Evolutionary conservation across 768 basidiomycete genomes (phyloP), one percentile per base, ranked within the genome.

Genomic region (Lepiota brunneoincarnata): DNA sequence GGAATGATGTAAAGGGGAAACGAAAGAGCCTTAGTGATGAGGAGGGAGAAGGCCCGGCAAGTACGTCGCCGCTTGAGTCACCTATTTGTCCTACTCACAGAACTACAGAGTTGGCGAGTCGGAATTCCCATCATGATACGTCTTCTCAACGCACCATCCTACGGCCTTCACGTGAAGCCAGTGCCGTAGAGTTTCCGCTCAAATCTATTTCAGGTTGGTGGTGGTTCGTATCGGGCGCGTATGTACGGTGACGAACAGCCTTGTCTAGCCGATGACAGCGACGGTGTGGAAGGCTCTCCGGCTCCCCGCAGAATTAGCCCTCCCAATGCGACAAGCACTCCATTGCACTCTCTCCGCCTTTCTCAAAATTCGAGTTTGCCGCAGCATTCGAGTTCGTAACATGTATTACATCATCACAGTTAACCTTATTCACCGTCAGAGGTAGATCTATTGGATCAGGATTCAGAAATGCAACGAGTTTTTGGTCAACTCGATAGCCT

Each of bases 391-490:
- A 84, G 87, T 86, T 62, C 58, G 76, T 67, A 47, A 11, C 21
- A 17, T 14, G 28, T 38, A 28, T 21, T 10, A 9, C 31, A 9
- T 31, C 31, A 31, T 4, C 31, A 31, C 6, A 10, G 7, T 10
- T 34, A 17, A 6, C 47, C 39, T 39, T 21, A 46, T 55, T 59
- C 20, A 60, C 41, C 31, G 52, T 66, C 10, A 56, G 37, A n/a
- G 4, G 11, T 41, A 89, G 86, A 89, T 69, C 71, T 88, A 14
- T 66, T 89, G 52, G 85, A 87, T 18, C 76, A 80, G 51, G 83
- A 89, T 60, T 84, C 86, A 2, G 85, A 85, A 60, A 89, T 89
- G 87, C 83, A 82, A 50, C 76, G 78, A 49, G 81, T 75, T 9
- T 79, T 89, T 61, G 74, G 78, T 24, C 80, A 73, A 18, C 62